Percentiles rank a stretch among this genome's conserved stretches.
phyloP scores from a whole-genome alignment of 2,329 filamentous ascomycete species.

The Thielaviopsis populi region DNA sequence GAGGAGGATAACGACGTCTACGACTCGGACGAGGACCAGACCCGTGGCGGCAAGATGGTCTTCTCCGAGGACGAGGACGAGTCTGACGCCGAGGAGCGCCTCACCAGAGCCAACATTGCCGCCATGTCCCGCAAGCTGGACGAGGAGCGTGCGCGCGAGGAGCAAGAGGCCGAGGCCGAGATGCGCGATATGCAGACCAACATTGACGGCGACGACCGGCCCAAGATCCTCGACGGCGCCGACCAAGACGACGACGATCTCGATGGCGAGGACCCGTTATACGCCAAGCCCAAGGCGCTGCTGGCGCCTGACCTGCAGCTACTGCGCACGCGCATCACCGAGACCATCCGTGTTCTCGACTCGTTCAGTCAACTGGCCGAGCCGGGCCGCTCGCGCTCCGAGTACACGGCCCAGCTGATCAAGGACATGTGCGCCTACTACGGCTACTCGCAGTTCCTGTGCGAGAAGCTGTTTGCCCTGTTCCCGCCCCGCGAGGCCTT shows the following conservation, averaged over 20 bases:
- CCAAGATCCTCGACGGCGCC: conserved; percentile 41
- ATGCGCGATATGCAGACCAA: conserved; percentile 88
- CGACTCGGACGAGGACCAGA: conserved; percentile 54
- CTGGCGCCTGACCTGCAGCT: conserved; percentile 83
- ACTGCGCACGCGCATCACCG: conserved; percentile 74
- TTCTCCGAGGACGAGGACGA: conserved; percentile 94
- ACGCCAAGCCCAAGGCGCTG: conserved; percentile 44
- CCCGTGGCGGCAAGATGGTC: conserved; percentile 46
- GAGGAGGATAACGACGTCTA: conserved; percentile 46
- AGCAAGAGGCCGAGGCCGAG: conserved; percentile 70
- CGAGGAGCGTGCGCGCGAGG: conserved; percentile 58
- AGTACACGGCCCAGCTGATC: conserved; percentile 75
- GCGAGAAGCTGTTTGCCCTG: conserved; percentile 84
- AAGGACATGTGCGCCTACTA: conserved; percentile 95
- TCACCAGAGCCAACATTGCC: conserved; percentile 92
- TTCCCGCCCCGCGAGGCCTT: conserved; percentile 91
- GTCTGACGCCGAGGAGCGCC: conserved; percentile 72
- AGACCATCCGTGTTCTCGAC: conserved; percentile 80
- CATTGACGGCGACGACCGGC: conserved; percentile 57
- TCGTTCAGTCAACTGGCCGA: conserved; percentile 74
- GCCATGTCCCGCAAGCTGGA: conserved; percentile 80
- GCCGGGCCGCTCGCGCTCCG: conserved; percentile 63
- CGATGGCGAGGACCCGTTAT: conserved; percentile 44
- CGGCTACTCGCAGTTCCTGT: conserved; percentile 87
- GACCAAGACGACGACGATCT: conserved; percentile 44